Evolutionary conservation across 1,139 yeast species (phyloP).

Genomic region (Williopsis jadinii): DNA sequence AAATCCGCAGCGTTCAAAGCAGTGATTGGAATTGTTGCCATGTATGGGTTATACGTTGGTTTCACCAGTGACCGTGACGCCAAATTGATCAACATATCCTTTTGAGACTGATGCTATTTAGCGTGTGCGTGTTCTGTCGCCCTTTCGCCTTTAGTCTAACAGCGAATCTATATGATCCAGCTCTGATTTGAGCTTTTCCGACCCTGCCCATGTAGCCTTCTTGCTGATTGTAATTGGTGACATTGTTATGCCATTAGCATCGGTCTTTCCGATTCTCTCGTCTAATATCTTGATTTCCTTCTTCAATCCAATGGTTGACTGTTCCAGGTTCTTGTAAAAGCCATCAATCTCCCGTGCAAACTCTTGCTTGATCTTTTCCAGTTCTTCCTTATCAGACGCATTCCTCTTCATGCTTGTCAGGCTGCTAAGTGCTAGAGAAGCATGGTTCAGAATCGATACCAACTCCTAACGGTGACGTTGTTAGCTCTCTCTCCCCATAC

Average conservation of each 20-base stretch:
- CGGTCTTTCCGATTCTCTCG: constrained; percentile 43
- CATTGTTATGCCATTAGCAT: constrained; percentile 40
- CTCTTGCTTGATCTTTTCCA: constrained; percentile 11
- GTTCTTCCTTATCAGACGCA: constrained; percentile 13
- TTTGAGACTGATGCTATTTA: no score
- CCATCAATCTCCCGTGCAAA: constrained; percentile 14
- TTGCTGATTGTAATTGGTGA: constrained; percentile 56
- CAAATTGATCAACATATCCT: no score
- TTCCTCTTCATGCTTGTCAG: constrained; percentile 16
- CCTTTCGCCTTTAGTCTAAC: constrained; percentile 7
- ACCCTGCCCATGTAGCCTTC: constrained; percentile 53
- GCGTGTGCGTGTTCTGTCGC: background rate
- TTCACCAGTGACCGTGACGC: constrained; percentile 2
- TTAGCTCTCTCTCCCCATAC: no score
- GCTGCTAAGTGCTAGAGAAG: constrained; percentile 20
- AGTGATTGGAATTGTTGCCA: constrained; percentile 6
- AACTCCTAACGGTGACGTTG: constrained; percentile 15
- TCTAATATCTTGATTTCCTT: constrained; percentile 54
- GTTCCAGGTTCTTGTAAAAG: constrained; percentile 21
- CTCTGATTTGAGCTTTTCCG: constrained; percentile 34
- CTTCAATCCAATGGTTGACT: constrained; percentile 35
- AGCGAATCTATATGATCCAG: constrained; percentile 18
- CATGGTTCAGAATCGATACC: constrained; percentile 21
- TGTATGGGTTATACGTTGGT: constrained; percentile 13
- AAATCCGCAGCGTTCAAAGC: constrained; percentile 3